Percentiles rank a stretch among this genome's conserved stretches.
These are phyloP conservation scores for Ceratocystiopsis minuta DNA, from an alignment of 2,329 filamentous ascomycete genomes.

Conservation along the genomic window DNA sequence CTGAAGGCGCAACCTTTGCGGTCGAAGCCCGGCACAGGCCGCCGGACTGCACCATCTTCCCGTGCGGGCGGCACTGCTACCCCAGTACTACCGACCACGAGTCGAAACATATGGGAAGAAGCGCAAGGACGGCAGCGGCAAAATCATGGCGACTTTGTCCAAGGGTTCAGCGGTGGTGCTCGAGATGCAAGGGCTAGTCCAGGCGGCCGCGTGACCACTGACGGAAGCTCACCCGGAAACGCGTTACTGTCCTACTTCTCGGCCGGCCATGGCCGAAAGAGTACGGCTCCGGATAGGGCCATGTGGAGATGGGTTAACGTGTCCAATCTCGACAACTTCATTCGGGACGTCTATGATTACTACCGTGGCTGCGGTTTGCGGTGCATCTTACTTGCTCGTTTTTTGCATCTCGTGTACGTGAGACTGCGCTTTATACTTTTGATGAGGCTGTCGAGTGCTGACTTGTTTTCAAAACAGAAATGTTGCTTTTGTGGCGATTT, in stretches of 20 bases:
- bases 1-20: slow-evolving; percentile 11
- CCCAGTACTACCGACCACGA: too few species aligned
- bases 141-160: slow-evolving; percentile 18
- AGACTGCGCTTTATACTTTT: neutral
- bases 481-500: slow-evolving; percentile 62
- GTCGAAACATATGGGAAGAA: slow-evolving; percentile 35
- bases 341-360: slow-evolving; percentile 72
- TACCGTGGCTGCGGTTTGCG: slow-evolving; percentile 68
- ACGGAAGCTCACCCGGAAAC: slow-evolving; percentile 1
- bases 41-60: neutral
- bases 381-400: slow-evolving; percentile 60
- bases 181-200: too few species aligned
- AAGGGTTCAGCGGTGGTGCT: too few species aligned
- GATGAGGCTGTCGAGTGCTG: neutral
- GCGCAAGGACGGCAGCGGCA: slow-evolving; percentile 32
- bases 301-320: slow-evolving; percentile 91
- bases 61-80: slow-evolving; percentile 13
- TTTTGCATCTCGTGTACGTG: slow-evolving; percentile 54
- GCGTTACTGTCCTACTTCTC: slow-evolving; percentile 9
- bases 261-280: slow-evolving; percentile 2
- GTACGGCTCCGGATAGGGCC: slow-evolving; percentile 48
- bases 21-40: neutral
- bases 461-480: slow-evolving; percentile 31
- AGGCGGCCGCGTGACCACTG: too few species aligned
- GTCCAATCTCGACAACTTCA: slow-evolving; percentile 72